A percentile compares a stretch with the other conserved stretches of the same genome.
Conservation (phyloP, 148 eudicot species). For the Chenopodium berlandieri region DNA sequence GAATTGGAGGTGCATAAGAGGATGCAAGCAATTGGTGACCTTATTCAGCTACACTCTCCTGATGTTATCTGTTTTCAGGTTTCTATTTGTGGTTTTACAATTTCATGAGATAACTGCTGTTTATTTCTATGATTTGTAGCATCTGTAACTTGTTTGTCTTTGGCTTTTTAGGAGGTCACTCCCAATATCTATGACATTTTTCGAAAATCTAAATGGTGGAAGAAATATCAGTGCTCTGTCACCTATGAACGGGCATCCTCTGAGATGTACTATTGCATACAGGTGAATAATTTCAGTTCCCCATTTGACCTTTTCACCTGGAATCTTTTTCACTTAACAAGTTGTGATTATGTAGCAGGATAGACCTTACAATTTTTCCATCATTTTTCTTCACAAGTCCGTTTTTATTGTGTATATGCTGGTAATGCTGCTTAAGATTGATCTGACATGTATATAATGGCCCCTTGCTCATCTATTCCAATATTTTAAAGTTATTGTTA, state of each 20-base stretch:
- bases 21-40: conserved; percentile 84
- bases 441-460: no score
- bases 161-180: conserved; percentile 74
- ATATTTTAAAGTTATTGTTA: no score
- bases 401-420: not conserved
- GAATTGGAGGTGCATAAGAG: conserved; percentile 73
- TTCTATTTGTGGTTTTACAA: conserved; percentile 1
- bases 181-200: conserved; percentile 60
- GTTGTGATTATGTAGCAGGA: not conserved
- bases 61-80: conserved; percentile 96
- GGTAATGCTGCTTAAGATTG: no score
- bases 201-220: conserved; percentile 79
- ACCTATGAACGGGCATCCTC: conserved; percentile 38
- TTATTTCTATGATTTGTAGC: not conserved
- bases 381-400: not conserved
- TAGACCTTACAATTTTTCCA: not conserved
- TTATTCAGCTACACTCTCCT: conserved; percentile 77
- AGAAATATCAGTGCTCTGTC: conserved; percentile 63
- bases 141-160: not conserved
- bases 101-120: not conserved
- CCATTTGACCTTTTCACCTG: not conserved
- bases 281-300: conserved; percentile 40
- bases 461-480: no score
- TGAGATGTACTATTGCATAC: conserved; percentile 82
- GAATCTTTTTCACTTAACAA: not conserved